A percentile compares a stretch with the other conserved stretches of the same genome.
These are phyloP conservation scores for Cutaneotrichosporon sp. DNA, from an alignment of 1,284 basidiomycete genomes.

Conservation along the genomic window DNA sequence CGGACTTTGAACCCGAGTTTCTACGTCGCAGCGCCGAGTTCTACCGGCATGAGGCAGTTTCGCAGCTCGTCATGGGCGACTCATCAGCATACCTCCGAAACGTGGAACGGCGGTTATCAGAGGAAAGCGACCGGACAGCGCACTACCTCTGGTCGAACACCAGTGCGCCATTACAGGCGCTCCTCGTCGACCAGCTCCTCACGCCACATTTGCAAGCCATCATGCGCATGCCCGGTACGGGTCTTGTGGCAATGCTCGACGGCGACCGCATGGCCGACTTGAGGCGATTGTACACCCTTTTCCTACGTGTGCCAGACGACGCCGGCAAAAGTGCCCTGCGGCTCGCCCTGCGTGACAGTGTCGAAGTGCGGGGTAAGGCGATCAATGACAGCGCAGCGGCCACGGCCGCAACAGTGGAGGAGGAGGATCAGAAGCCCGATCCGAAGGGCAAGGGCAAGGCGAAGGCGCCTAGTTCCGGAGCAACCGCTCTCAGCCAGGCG, in stretches of 20 bases:
- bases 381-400: conserved; percentile 60
- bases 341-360: conserved; percentile 66
- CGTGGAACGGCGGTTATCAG: conserved; percentile 73
- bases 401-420: conserved; percentile 14
- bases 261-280: conserved; percentile 72
- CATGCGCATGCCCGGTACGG: conserved; percentile 76
- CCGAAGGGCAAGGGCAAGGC: conserved; percentile 61
- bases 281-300: conserved; percentile 73
- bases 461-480: conserved; percentile 41
- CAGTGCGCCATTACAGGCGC: conserved; percentile 61
- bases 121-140: conserved; percentile 81
- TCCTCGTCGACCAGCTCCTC: conserved; percentile 74
- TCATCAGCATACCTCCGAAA: conserved; percentile 74
- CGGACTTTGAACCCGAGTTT: conserved; percentile 78
- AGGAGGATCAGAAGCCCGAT: conserved; percentile 43
- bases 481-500: conserved; percentile 53
- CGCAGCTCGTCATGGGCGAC: conserved; percentile 67
- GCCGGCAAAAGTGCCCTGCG: conserved; percentile 63
- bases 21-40: conserved; percentile 72
- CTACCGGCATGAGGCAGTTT: conserved; percentile 71
- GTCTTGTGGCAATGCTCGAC: conserved; percentile 84
- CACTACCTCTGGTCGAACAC: conserved; percentile 83
- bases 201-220: conserved; percentile 70
- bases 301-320: conserved; percentile 59
- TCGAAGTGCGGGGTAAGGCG: conserved; percentile 69